Percentiles rank a stretch among this genome's conserved stretches.
Conservation (phyloP, 495 filamentous ascomycete genomes). For the Penicillium pulvis region DNA sequence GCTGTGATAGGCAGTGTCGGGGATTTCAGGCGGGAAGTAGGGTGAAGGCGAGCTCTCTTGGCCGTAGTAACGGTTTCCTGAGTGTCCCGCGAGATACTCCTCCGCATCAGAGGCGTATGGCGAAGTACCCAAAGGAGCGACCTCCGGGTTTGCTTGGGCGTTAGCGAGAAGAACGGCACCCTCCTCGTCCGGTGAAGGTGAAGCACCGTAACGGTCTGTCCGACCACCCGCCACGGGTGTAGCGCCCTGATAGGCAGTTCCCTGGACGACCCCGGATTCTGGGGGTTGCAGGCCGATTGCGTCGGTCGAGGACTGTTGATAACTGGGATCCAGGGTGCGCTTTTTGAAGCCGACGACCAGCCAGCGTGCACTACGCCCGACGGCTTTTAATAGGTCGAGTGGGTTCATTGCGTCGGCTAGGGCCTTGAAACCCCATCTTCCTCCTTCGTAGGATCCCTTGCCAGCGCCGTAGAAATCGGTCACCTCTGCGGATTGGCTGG, state of each 20-base stretch:
- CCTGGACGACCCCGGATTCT: slow-evolving; percentile 14
- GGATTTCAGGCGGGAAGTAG: slow-evolving; percentile 17
- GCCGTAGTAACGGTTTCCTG: slow-evolving; percentile 20
- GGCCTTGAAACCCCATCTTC: slow-evolving; percentile 62
- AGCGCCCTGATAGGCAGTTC: slow-evolving; percentile 40
- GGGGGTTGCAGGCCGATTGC: slow-evolving; percentile 36
- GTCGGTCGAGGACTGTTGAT: slow-evolving; percentile 35
- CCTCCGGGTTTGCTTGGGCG: slow-evolving; percentile 42
- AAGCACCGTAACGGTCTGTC: slow-evolving; percentile 21
- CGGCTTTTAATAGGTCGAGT: slow-evolving; percentile 80
- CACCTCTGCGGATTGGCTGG: slow-evolving; percentile 36
- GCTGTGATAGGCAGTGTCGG: slow-evolving; percentile 25
- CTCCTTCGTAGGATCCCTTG: slow-evolving; percentile 59
- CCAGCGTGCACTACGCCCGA: slow-evolving; percentile 78
- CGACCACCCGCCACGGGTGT: slow-evolving; percentile 24
- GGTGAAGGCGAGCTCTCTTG: slow-evolving; percentile 24
- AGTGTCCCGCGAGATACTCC: slow-evolving; percentile 28
- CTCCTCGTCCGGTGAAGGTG: slow-evolving; percentile 36
- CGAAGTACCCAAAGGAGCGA: slow-evolving; percentile 17
- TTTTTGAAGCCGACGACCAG: slow-evolving; percentile 69
- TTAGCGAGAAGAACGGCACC: slow-evolving; percentile 43
- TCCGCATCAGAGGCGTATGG: slow-evolving; percentile 26
- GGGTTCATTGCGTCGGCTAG: slow-evolving; percentile 76
- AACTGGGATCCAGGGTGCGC: slow-evolving; percentile 54
- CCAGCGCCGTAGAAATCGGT: slow-evolving; percentile 52